phyloP scores from a whole-genome alignment of 148 eudicot species.

The Cornus suecica region DNA sequence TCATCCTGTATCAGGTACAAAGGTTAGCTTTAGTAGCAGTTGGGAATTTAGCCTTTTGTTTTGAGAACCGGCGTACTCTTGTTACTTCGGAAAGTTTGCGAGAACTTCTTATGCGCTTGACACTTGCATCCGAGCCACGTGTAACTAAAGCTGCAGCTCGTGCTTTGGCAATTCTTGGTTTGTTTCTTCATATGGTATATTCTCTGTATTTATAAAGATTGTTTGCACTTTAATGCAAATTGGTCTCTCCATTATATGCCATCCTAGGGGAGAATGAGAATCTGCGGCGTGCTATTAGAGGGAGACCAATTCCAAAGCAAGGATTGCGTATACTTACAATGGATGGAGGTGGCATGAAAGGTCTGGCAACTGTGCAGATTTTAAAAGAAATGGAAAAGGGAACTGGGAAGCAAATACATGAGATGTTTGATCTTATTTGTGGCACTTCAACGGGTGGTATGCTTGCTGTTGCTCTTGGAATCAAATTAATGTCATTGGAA shows the following conservation, averaged over 20 bases:
- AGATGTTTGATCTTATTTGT: conserved; percentile 97
- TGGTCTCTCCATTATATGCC: conserved; percentile 5
- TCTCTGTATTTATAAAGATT: conserved; percentile 8
- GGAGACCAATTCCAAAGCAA: conserved; percentile 81
- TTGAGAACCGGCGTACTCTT: conserved; percentile 76
- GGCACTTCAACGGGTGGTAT: conserved; percentile 99
- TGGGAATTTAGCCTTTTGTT: conserved; percentile 93
- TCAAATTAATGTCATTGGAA: conserved; percentile 82
- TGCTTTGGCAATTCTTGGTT: conserved; percentile 95
- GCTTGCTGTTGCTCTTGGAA: conserved; percentile 99
- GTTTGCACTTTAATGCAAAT: not conserved
- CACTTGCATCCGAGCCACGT: conserved; percentile 65
- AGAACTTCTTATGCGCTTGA: conserved; percentile 89
- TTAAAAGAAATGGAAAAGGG: conserved; percentile 89
- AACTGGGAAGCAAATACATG: conserved; percentile 92
- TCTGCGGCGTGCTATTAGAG: conserved; percentile 83
- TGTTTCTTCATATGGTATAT: conserved; percentile 26
- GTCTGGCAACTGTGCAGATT: conserved; percentile 88
- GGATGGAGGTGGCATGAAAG: conserved; percentile 99
- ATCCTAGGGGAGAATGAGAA: conserved; percentile 86
- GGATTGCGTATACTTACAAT: conserved; percentile 94
- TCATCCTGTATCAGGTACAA: conserved; percentile 64
- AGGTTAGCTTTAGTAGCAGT: conserved; percentile 74
- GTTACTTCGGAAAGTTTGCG: conserved; percentile 92
- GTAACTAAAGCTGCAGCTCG: conserved; percentile 98